Evolutionary conservation across 495 filamentous ascomycete genomes (phyloP), one percentile per base, ranked within the genome.

Genomic region (Hypoxylon subgilvum): DNA sequence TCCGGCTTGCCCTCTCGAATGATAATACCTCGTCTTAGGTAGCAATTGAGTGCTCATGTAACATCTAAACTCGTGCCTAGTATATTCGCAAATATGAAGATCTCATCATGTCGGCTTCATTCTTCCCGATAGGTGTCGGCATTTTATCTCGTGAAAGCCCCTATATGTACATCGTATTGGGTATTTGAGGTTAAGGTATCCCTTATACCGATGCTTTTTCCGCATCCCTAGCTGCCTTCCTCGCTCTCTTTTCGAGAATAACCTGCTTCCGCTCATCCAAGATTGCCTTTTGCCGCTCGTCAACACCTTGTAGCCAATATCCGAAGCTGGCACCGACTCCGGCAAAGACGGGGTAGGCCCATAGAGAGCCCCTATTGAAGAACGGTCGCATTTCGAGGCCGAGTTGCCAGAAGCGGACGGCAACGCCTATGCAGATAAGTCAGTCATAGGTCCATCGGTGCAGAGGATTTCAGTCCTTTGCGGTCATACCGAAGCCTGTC

Each of bases 311-410:
- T 62, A 98, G 75, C 90, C 92, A 97, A 82, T 97, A 97, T 48
- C 94, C 94, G 73, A 98, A 96, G 74, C 86, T 89, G 42, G 86
- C 93, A 59, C 92, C 92, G 48, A 89, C 82, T 54, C 79, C 83
- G 19, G 83, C 91, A 72, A 92, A 98, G 69, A 96, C 72, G 43
- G 95, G 92, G 76, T 95, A 98, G n/a, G 83, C 91, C 88, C 87
- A 93, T 56, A 94, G 80, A 32, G 87, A 85, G 69, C 85, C 79
- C 52, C 77, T 81, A 72, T 83, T 84, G 79, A 96, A 88, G 72
- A 96, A 84, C 14, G 94, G 94, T 51, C 94, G 92, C 93, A 96
- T 95, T 77, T 98, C 93, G 68, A 98, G 91, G 63, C 92, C 95
- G 72, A 97, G 87, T 76, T 96, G 93, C 91, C 90, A 96, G 73